Conservation (phyloP, 208 protist species). For the Naegleria fowleri region DNA sequence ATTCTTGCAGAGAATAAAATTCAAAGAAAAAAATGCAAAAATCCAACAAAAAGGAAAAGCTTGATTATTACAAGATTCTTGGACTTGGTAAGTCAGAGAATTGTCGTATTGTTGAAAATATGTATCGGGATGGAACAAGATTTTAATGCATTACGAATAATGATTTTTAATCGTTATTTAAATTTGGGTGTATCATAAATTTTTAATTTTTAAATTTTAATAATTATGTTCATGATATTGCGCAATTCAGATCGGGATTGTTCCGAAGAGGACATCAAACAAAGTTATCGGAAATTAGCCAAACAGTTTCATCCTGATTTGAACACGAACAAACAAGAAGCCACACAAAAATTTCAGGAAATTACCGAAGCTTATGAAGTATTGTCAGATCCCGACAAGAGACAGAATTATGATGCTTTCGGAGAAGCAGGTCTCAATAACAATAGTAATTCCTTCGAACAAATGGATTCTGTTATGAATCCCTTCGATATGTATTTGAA, state of each 20-base stretch:
- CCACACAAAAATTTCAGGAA: neutral
- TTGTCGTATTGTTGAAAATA: too few species aligned
- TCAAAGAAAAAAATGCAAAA: neutral
- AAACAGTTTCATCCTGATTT: neutral
- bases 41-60: neutral
- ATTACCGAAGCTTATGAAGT: slow-evolving; percentile 12
- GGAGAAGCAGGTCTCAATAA: neutral
- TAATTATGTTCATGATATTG: neutral
- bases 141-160: too few species aligned
- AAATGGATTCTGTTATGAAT: neutral
- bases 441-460: neutral
- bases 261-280: neutral
- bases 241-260: neutral
- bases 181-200: too few species aligned
- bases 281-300: slow-evolving; percentile 16
- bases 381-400: neutral
- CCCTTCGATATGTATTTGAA: neutral
- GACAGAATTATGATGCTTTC: slow-evolving; percentile 4
- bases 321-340: neutral
- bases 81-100: neutral
- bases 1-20: too few species aligned
- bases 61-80: neutral
- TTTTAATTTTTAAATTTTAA: neutral
- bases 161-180: too few species aligned
- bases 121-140: too few species aligned